A percentile compares a stretch with the other conserved stretches of the same genome.
Conservation (phyloP, 257 asterid genomes). For the Apocynum venetum region DNA sequence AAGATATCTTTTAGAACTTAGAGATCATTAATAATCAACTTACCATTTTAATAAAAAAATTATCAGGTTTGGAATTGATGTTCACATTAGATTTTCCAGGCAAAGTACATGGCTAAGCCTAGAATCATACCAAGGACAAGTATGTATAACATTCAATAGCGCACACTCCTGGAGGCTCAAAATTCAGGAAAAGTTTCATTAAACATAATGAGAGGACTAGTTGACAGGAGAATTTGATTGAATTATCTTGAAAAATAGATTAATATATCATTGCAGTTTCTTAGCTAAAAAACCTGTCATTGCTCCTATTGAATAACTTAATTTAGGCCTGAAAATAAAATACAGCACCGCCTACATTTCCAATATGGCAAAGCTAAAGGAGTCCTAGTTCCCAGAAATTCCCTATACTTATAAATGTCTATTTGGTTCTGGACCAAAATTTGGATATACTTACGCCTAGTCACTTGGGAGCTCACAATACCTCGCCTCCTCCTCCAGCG, state of each 20-base stretch:
- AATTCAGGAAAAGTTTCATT: not conserved
- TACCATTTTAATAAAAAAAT: not conserved
- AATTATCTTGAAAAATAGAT: not conserved
- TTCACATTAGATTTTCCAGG: not conserved
- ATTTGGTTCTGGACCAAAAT: constrained; percentile 25
- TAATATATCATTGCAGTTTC: not conserved
- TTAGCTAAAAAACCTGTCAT: not conserved
- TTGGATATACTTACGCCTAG: constrained; percentile 66
- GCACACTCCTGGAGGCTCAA: not conserved
- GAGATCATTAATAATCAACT: not conserved
- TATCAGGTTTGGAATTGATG: not conserved
- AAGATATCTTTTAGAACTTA: not conserved
- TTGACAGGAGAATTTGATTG: not conserved
- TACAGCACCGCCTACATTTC: not conserved
- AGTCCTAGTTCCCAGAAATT: constrained; percentile 4
- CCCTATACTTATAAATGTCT: constrained; percentile 8
- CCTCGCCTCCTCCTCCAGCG: constrained; percentile 77
- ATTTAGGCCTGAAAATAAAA: not conserved
- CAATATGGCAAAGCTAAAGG: not conserved
- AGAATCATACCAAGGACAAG: not conserved
- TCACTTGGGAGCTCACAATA: constrained; percentile 63
- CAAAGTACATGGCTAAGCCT: not conserved
- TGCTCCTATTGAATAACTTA: not conserved
- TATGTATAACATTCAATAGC: not conserved
- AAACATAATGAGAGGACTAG: not conserved